Evolutionary conservation across 1,284 basidiomycete genomes (phyloP).

Genomic region (Gymnopus androsaceus): DNA sequence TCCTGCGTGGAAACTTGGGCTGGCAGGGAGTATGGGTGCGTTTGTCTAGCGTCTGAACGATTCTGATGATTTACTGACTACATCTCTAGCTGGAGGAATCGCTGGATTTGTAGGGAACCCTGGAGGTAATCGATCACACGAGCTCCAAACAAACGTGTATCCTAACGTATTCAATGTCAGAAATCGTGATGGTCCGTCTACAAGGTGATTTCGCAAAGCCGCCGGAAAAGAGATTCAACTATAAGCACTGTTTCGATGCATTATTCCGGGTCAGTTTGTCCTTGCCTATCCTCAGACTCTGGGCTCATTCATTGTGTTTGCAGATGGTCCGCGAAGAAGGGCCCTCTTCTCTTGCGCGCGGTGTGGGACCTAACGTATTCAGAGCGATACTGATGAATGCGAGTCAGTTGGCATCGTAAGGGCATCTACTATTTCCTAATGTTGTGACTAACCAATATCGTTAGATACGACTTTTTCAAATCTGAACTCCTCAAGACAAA

Average conservation of each 20-base stretch:
- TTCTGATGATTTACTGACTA: no score
- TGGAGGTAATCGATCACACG: conserved; percentile 51
- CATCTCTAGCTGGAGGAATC: conserved; percentile 82
- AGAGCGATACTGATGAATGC: conserved; percentile 90
- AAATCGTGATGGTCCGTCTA: conserved; percentile 85
- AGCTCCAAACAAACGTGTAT: conserved; percentile 1
- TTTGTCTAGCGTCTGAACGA: no score
- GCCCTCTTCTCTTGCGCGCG: conserved; percentile 69
- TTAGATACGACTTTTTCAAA: conserved; percentile 90
- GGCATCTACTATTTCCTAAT: conserved; percentile 19
- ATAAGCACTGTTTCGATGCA: conserved; percentile 85
- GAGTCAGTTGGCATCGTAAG: conserved; percentile 84
- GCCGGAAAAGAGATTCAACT: conserved; percentile 81
- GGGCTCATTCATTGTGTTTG: background rate
- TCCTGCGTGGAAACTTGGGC: conserved; percentile 79
- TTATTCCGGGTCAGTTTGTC: conserved; percentile 64
- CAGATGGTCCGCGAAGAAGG: conserved; percentile 89
- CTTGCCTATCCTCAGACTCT: conserved; percentile 3
- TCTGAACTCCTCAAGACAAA: conserved; percentile 67
- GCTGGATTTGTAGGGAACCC: conserved; percentile 87
- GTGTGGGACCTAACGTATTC: conserved; percentile 85
- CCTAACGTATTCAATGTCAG: conserved; percentile 34
- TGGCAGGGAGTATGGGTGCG: conserved; percentile 83
- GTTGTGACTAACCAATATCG: background rate
- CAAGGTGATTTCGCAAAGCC: conserved; percentile 89